A percentile compares a stretch with the other conserved stretches of the same genome.
These are phyloP conservation scores for Corylus americana DNA, from an alignment of 306 rosid genomes.

Conservation along the genomic window DNA sequence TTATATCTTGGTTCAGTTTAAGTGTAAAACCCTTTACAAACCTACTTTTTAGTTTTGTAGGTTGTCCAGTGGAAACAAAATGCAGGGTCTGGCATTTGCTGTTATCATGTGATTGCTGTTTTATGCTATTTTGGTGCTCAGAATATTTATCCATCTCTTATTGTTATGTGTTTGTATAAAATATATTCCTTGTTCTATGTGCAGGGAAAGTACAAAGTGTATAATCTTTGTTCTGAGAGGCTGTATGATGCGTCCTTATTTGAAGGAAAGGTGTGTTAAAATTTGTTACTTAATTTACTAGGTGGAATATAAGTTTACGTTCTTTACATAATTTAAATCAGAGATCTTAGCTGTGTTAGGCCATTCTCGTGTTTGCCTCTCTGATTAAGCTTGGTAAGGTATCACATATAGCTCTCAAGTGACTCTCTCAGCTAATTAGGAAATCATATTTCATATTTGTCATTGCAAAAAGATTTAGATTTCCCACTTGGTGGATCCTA, in stretches of 20 bases:
- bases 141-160: slow-evolving; percentile 2
- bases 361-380: neutral
- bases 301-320: slow-evolving; percentile 5
- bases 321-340: neutral
- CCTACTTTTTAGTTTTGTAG: neutral
- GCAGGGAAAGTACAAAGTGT: slow-evolving; percentile 94
- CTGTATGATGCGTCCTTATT: slow-evolving; percentile 92
- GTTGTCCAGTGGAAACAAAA: neutral
- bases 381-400: neutral
- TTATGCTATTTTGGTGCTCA: neutral
- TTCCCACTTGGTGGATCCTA: neutral
- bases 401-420: neutral
- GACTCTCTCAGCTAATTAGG: neutral
- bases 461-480: neutral
- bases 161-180: neutral
- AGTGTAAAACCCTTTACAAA: neutral
- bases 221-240: slow-evolving; percentile 97
- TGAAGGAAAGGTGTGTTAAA: slow-evolving; percentile 88
- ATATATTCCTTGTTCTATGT: slow-evolving; percentile 18
- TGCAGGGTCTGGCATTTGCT: slow-evolving; percentile 1
- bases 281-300: slow-evolving; percentile 21
- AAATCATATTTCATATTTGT: neutral
- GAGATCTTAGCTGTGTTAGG: neutral
- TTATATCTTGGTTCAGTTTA: neutral
- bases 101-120: neutral